Evolutionary conservation across 1,284 basidiomycete species (phyloP), one percentile per base, ranked within the genome.

Genomic region (Blastosporella zonata): DNA sequence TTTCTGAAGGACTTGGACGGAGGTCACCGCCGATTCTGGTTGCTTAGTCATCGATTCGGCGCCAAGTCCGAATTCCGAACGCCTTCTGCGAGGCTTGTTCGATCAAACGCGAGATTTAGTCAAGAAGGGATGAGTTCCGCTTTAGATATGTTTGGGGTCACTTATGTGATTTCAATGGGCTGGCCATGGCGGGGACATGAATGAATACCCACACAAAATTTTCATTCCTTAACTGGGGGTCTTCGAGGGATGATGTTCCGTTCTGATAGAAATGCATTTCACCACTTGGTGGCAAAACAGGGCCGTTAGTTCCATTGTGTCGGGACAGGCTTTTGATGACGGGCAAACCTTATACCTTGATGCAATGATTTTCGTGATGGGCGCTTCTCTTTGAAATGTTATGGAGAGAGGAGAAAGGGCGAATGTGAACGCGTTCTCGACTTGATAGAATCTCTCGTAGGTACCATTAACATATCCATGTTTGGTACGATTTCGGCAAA

Each of bases 401-500:
- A 17, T 12, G 23, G 23, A 35, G 27, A 13, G 17, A 25, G 29
- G 15, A 35, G 33, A 28, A 20, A 27, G 43, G 2, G 21, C 8
- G 20, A 3, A 28, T 21, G 2, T 31, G 17, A 22, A 52, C 29
- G 41, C 27, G 28, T 38, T 15, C 21, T 36, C 10, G 34, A 35
- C 29, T 17, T 25, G 20, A 25, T 17, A 25, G 17, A 34, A 47
- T 27, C 41, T 41, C 27, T 18, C 54, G 54, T 57, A 53, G 54
- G 49, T 62, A 61, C 64, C 65, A 40, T 53, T 60, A 36, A 13
- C 48, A 46, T 57, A 33, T 34, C 58, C 60, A 60, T 50, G 60
- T 60, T 41, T 25, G 57, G 61, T 33, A 51, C 6, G 49, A 50
- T 46, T 52, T 41, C 53, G 52, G 53, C 21, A 46, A 54, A 46